A percentile compares a stretch with the other conserved stretches of the same genome.
Conservation (phyloP, 139 green algal genomes). For the Coccomyxa sp. region DNA sequence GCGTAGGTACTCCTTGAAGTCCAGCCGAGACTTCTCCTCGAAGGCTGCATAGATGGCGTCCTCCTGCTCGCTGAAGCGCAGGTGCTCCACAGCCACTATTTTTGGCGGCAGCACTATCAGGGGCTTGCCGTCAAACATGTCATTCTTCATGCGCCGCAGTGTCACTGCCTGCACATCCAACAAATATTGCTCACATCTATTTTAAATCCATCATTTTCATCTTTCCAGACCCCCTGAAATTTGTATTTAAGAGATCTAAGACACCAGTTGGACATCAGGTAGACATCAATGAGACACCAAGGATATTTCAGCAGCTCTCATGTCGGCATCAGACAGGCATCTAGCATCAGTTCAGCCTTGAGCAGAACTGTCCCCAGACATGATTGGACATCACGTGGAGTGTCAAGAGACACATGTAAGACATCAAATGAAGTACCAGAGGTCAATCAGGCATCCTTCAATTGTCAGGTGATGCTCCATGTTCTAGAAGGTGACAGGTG, state of each 20-base stretch:
- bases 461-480: no score
- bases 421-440: no score
- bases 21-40: background rate
- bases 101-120: background rate
- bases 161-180: conserved; percentile 4
- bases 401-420: no score
- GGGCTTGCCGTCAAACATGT: background rate
- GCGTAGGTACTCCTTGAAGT: background rate
- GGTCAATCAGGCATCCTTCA: no score
- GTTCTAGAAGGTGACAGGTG: no score
- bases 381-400: no score
- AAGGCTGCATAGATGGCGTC: background rate
- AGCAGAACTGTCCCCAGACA: no score
- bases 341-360: no score
- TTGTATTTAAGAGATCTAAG: background rate
- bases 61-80: background rate
- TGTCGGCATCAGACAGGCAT: background rate
- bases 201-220: background rate
- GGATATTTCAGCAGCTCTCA: background rate
- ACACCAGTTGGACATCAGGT: background rate
- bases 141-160: background rate
- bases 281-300: background rate
- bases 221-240: background rate
- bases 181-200: background rate
- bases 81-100: background rate